A percentile compares a stretch with the other conserved stretches of the same genome.
Conservation (phyloP, 2,329 filamentous ascomycete genomes). For the Zymoseptoria crescenta region DNA sequence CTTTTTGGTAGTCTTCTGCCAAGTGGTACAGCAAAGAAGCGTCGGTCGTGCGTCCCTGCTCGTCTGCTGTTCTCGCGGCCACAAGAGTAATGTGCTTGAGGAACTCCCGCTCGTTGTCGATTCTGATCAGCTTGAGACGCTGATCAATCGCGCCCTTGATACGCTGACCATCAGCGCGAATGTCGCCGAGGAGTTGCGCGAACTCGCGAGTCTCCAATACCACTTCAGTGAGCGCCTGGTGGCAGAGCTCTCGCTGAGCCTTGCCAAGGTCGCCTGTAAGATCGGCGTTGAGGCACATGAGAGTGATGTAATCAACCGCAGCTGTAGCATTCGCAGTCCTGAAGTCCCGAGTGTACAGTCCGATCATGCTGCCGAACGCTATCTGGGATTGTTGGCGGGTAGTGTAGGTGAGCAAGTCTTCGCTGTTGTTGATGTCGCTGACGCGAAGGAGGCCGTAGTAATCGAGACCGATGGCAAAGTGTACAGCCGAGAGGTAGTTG, state of each 20-base stretch:
- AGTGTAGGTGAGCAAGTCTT: conserved; percentile 60
- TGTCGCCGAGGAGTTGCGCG: conserved; percentile 85
- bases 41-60: conserved; percentile 87
- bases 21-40: conserved; percentile 91
- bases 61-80: conserved; percentile 85
- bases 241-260: conserved; percentile 73
- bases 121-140: conserved; percentile 70
- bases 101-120: conserved; percentile 74
- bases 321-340: conserved; percentile 80
- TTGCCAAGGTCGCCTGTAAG: conserved; percentile 64
- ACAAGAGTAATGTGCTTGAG: conserved; percentile 87
- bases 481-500: conserved; percentile 86
- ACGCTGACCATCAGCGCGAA: conserved; percentile 74
- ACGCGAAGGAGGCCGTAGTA: conserved; percentile 87
- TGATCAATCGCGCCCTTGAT: conserved; percentile 83
- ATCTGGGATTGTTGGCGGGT: conserved; percentile 69
- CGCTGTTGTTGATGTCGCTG: conserved; percentile 66
- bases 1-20: conserved; percentile 88
- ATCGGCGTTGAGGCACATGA: conserved; percentile 89
- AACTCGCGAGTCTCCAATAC: conserved; percentile 97
- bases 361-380: conserved; percentile 89
- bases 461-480: conserved; percentile 82
- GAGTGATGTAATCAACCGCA: conserved; percentile 83
- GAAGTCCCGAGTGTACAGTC: conserved; percentile 94
- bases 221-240: conserved; percentile 86